Evolutionary conservation across 139 green algal genomes (phyloP), one percentile per base, ranked within the genome.

Genomic region (Dunaliella primolecta): DNA sequence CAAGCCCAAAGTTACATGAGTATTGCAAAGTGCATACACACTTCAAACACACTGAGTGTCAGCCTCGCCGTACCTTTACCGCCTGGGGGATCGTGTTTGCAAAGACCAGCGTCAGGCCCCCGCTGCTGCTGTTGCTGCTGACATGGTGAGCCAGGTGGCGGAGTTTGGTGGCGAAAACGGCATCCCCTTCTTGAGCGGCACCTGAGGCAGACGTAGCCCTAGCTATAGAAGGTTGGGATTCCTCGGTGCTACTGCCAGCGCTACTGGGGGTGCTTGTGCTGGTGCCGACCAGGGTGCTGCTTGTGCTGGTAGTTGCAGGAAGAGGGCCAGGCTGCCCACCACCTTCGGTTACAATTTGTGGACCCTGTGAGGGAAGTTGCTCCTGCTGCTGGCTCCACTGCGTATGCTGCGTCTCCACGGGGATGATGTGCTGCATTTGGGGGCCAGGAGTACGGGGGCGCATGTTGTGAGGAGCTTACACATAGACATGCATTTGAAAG

Each of bases 51-150:
- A n/a, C n/a, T n/a, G n/a, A n/a, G n/a, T n/a, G n/a, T n/a, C n/a
- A n/a, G n/a, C n/a, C n/a, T n/a, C n/a, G n/a, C n/a, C 46, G 46
- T 15, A 64, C 46, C 46, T 64, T 64, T 64, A 15, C 46, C 2
- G 75, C 75, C 29, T 36, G 75, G 1, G 97, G 46, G 94, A 84
- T 78, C 2, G 75, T 86, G 78, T 86, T 86, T 0, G 87, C 84
- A 37, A 93, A 91, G 33, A 93, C 89, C 11, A 92, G 11, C 1
- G 83, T 56, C n/a, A 46, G 37, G 82, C 84, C 81, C 20, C 55
- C 46, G 29, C 80, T 32, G 35, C 78, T 71, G 78, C 78, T 75
- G 56, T n/a, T 36, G 46, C 56, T 36, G 34, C 25, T 37, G 35
- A 86, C 33, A 33, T 83, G 78, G 31, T 75, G 2, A n/a, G 46